Evolutionary conservation across 805 yeast genomes (phyloP), one percentile per base, ranked within the genome.

Genomic region (Saccharomycopsis olivae): DNA sequence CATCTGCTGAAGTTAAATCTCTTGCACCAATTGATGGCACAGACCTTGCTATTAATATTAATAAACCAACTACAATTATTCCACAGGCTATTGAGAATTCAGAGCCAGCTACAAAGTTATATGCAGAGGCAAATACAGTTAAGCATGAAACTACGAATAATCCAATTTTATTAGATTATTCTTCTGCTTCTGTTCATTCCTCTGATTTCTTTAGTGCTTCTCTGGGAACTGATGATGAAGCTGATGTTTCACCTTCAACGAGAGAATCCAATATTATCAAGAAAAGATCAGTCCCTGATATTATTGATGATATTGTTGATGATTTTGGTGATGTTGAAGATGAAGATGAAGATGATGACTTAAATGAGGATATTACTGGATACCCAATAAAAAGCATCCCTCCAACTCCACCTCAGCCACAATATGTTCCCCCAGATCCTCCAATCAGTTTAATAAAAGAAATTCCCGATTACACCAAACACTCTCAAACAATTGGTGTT

Each of bases 151-250:
- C n/a, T n/a, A n/a, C n/a, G n/a, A n/a, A n/a, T n/a, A n/a, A n/a
- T n/a, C n/a, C n/a, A n/a, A n/a, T n/a, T n/a, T n/a, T n/a, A n/a
- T n/a, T n/a, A n/a, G n/a, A n/a, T n/a, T n/a, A 43, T 20, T 43
- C 44, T 5, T 39, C 43, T 3, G 29, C 40, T 16, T 34, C 39
- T 14, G 31, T 20, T 3, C n/a, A 29, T 16, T 38, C 42, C 10
- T 30, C 37, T n/a, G 47, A 40, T 10, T 40, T 43, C 20, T 43
- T 14, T 20, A 43, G 44, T 36, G 36, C 33, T n/a, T 27, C 36
- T 25, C 32, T 37, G 11, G 37, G 41, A 10, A 36, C 39, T 23
- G 40, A 35, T 17, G 39, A 41, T 18, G 35, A 19, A 18, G n/a
- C 14, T 15, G 6, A 5, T 28, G 8, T 28, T 9, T 5, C 6